Base-by-base conservation (phyloP, 2,329 filamentous ascomycete genomes). In the Paecilomyces variotii region DNA sequence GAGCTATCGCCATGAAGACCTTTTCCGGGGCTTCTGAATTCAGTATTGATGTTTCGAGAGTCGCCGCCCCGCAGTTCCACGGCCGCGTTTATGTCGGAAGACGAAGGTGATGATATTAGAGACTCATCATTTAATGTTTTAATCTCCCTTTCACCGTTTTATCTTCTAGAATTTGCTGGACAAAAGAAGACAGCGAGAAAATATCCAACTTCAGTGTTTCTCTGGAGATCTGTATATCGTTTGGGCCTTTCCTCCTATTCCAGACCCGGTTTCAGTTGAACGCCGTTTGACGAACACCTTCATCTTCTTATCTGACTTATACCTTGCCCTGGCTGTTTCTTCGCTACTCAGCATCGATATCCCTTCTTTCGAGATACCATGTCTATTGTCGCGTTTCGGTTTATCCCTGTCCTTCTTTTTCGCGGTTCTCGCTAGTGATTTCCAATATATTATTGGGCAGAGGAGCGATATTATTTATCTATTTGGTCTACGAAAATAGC, bases 1-100 rank as follows among this genome's bases (percentile, higher is more conserved):
- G 30, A 74, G 72, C 28, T 74, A 70, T 57, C 72, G 71, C 24
- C 67, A 70, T 58, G 74, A 77, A 30, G 78, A 81, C 70, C 76
- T 77, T 0, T 80, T 80, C 60, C 69, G 72, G 3, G 78, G 75
- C 5, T 80, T 80, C 58, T 80, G 65, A 69, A 56, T 26, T 28
- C 35, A 53, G 24, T 28, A 52, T 12, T 3, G 50, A 52, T 7
- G 24, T 52, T 26, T 52, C 3, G n/a, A 45, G 5, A 9, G 5
- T 45, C n/a, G 19, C 39, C 4, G 14, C 19, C 9, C 14, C n/a
- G 39, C 10, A 34, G 14, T 4, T 34, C 10, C 4, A 34, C 10
- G 32, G 14, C 32, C 14, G 32, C 32, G 14, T 3, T 45, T 45
- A 19, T n/a, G 35, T 39, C n/a, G 1, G 14, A 4, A 45, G n/a